Percentiles rank a stretch among this genome's conserved stretches.
phyloP scores from a whole-genome alignment of 1,139 yeast genomes.

The Taphrina sp. region DNA sequence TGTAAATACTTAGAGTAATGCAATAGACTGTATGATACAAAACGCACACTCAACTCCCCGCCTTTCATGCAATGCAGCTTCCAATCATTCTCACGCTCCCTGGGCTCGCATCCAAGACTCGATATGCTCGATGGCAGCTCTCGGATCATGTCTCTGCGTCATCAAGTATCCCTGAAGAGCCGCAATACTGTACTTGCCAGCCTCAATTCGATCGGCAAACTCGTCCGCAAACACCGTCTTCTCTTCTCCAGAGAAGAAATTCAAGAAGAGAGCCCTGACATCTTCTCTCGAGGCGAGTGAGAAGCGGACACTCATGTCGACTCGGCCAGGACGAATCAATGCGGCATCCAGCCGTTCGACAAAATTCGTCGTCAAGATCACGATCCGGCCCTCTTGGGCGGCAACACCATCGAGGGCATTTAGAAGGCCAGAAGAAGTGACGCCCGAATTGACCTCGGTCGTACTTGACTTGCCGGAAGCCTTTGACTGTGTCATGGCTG shows the following conservation, averaged over 20 bases:
- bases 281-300: constrained; percentile 84
- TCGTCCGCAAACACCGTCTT: constrained; percentile 54
- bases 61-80: too few relatives aligned
- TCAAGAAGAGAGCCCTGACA: constrained; percentile 74
- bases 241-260: constrained; percentile 67
- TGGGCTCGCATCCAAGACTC: constrained; percentile 13
- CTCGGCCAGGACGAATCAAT: constrained; percentile 86
- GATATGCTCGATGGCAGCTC: constrained; percentile 65
- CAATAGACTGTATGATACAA: too few relatives aligned
- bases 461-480: constrained; percentile 48
- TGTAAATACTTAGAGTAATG: too few relatives aligned
- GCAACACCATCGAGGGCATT: constrained; percentile 99
- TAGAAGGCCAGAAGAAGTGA: constrained; percentile 88
- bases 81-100: too few relatives aligned
- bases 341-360: constrained; percentile 83
- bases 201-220: constrained; percentile 47
- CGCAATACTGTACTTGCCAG: constrained; percentile 78
- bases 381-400: constrained; percentile 91
- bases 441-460: constrained; percentile 62
- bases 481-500: constrained; percentile 37
- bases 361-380: constrained; percentile 97
- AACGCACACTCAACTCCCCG: too few relatives aligned
- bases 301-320: constrained; percentile 62
- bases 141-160: constrained; percentile 81
- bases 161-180: constrained; percentile 94